These are phyloP conservation scores for Miscanthus lutarioriparius DNA, from an alignment of 176 grass and related monocot genomes.

Conservation along the genomic window DNA sequence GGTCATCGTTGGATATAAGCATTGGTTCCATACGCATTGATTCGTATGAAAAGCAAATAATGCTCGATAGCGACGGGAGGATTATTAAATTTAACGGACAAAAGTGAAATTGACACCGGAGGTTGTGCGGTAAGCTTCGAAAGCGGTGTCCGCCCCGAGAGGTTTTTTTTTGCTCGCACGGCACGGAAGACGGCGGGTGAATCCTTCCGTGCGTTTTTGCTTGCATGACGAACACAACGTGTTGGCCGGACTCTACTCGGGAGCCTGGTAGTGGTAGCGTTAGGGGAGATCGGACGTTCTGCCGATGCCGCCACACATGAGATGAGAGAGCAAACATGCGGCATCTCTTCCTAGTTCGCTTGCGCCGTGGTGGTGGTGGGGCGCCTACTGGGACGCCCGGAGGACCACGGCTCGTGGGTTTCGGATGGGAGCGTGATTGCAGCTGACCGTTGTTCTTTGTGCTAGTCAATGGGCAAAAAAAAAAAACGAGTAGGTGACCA, in stretches of 20 bases:
- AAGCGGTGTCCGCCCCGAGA: not conserved
- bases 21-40: not conserved
- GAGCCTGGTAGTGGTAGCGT: not conserved
- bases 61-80: not conserved
- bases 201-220: slow-evolving; percentile 3
- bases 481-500: not conserved
- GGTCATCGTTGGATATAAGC: not conserved
- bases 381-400: not conserved
- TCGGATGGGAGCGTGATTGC: not conserved
- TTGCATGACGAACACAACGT: not conserved
- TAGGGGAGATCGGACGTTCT: not conserved
- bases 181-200: not conserved
- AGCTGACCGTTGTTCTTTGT: not conserved
- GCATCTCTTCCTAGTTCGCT: no score
- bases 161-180: not conserved
- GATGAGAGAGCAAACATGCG: no score
- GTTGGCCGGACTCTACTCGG: not conserved
- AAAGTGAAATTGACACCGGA: not conserved
- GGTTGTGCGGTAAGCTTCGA: not conserved
- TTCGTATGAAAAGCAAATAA: not conserved
- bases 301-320: not conserved
- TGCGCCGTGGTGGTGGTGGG: not conserved
- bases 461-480: no score
- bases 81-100: not conserved
- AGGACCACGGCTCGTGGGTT: not conserved